phyloP scores from a whole-genome alignment of 23 red algal genomes.

The Porphyridium purpureum region DNA sequence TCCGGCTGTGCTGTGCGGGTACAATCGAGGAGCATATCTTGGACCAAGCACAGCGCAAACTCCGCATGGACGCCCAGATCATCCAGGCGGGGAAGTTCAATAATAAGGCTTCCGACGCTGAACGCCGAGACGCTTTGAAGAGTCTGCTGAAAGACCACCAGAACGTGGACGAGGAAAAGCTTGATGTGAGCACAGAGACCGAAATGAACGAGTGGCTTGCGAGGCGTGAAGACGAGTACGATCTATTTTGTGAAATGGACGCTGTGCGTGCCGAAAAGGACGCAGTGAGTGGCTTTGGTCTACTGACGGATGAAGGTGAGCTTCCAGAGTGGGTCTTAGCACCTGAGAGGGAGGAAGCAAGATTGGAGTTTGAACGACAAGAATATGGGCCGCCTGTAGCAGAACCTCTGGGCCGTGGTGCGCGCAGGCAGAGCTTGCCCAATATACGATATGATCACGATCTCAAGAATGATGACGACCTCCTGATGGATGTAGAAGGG shows the following conservation, averaged over 20 bases:
- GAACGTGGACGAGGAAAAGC: slow-evolving; percentile 41
- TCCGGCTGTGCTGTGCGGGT: slow-evolving; percentile 62
- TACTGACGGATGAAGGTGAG: slow-evolving; percentile 30
- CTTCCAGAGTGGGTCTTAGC: slow-evolving; percentile 54
- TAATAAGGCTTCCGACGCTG: slow-evolving; percentile 73
- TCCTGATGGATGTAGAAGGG: too few species aligned
- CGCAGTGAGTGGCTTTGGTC: slow-evolving; percentile 2
- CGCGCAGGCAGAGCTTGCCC: too few species aligned
- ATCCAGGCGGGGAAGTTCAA: slow-evolving; percentile 98
- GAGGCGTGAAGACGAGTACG: slow-evolving; percentile 54
- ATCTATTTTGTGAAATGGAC: slow-evolving; percentile 56
- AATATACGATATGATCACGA: too few species aligned
- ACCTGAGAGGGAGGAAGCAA: slow-evolving; percentile 21
- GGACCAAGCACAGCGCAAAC: slow-evolving; percentile 75
- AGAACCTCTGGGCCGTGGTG: too few species aligned
- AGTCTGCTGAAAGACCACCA: slow-evolving; percentile 41
- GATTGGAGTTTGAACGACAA: background rate
- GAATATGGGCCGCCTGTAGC: too few species aligned
- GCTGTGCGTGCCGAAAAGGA: slow-evolving; percentile 9
- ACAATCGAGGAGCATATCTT: slow-evolving; percentile 88
- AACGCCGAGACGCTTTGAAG: slow-evolving; percentile 62
- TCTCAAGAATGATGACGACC: too few species aligned
- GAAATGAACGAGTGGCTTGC: slow-evolving; percentile 81
- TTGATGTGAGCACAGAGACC: slow-evolving; percentile 25
- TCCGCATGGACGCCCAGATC: slow-evolving; percentile 84